Evolutionary conservation across 371 early-diverging fungal genomes (phyloP), one percentile per base, ranked within the genome.

Genomic region (Chytridiales sp.): DNA sequence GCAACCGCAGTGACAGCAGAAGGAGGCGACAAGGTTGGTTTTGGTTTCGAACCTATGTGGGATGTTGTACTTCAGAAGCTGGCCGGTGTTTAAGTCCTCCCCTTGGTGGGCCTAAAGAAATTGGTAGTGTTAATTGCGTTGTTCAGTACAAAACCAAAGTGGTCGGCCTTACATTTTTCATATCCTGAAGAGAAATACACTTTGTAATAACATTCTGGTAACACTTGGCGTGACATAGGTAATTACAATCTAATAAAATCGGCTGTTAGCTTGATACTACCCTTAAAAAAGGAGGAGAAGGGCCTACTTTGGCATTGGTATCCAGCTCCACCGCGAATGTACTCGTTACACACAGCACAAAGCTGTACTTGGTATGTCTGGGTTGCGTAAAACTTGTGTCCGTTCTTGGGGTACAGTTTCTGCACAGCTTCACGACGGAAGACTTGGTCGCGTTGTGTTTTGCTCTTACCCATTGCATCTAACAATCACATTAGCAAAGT

Each of bases 1-100:
- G 44, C 68, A 68, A 24, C 85, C 85, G 65, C 87, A 86, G 70
- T 86, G 85, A 22, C 60, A 34, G 63, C 87, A 86, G 76, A 79
- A 85, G 13, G 67, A 57, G 5, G 77, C 42, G 27, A 67, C 72
- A n/a, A 72, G 42, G 43, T 62, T 69, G 32, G 67, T 67, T 13
- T 56, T 46, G 38, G 29, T 47, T 26, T 77, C 68, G 47, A 74
- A 78, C 3, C 73, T 68, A 66, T 86, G 86, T 11, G 80, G 76
- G 47, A 83, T 80, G 19, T 72, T 73, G 74, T 81, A 82, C 42
- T 69, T 66, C 4, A 76, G 64, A n/a, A 75, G 70, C 49, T 73
- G 69, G 6, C 76, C 76, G 2, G 76, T 72, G 61, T 75, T 75
- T 4, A 64, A 39, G 50, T 72, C 73, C 38, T 44, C 39, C 44